These are phyloP conservation scores for Globisporangium alternatum DNA, from an alignment of 352 stramenopile species.

Conservation along the genomic window DNA sequence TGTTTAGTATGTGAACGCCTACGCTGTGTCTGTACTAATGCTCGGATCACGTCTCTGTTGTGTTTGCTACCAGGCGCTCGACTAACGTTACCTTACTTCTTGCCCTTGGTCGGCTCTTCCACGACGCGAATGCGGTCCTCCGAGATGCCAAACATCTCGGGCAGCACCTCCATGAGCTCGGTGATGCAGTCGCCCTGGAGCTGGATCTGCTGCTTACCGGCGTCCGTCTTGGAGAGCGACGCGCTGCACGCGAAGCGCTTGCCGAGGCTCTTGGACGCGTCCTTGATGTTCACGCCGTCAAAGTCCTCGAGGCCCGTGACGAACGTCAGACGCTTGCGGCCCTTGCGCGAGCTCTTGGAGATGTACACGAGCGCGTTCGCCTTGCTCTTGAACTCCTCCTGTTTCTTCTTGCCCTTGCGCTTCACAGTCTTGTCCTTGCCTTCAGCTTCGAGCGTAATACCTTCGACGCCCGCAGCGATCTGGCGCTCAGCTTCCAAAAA, in stretches of 20 bases:
- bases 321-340: conserved; percentile 77
- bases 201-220: conserved; percentile 79
- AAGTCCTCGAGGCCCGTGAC: conserved; percentile 82
- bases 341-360: conserved; percentile 74
- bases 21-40: too few relatives aligned
- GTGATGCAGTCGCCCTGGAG: conserved; percentile 75
- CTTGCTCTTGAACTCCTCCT: conserved; percentile 67
- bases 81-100: conserved; percentile 42
- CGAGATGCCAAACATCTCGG: conserved; percentile 72
- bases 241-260: conserved; percentile 84
- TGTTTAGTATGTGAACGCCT: too few relatives aligned
- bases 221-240: conserved; percentile 73
- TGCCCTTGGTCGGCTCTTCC: conserved; percentile 62
- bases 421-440: conserved; percentile 70
- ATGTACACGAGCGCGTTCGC: conserved; percentile 67
- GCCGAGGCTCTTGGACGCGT: conserved; percentile 72
- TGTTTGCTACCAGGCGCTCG: too few relatives aligned
- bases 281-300: conserved; percentile 81
- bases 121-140: conserved; percentile 72
- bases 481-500: conserved; percentile 75
- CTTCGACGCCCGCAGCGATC: conserved; percentile 76
- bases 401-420: conserved; percentile 83
- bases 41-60: too few relatives aligned
- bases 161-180: conserved; percentile 71
- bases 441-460: conserved; percentile 66